phyloP scores from a whole-genome alignment of 352 stramenopile species.

The Pythium angustatum region DNA sequence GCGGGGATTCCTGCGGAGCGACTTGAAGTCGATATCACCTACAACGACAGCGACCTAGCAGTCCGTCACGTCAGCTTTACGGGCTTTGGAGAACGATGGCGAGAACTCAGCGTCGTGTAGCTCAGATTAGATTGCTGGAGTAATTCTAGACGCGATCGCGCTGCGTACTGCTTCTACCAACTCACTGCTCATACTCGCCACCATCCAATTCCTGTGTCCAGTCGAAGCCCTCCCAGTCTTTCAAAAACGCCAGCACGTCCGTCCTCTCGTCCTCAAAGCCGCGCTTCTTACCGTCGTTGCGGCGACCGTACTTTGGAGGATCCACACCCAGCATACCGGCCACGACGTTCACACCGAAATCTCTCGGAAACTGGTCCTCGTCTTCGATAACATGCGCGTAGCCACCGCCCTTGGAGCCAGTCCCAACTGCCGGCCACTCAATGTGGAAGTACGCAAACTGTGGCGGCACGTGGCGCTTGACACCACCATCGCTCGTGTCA shows the following conservation, averaged over 20 bases:
- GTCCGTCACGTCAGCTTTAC: constrained; percentile 45
- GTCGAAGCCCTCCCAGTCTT: constrained; percentile 69
- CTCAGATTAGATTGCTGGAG: background rate
- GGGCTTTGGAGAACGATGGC: constrained; percentile 50
- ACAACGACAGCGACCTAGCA: constrained; percentile 39
- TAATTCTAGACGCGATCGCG: background rate
- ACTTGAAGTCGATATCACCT: constrained; percentile 60
- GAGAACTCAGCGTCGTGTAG: constrained; percentile 16
- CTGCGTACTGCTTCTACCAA: background rate
- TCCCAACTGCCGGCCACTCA: constrained; percentile 44
- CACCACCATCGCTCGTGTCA: constrained; percentile 59
- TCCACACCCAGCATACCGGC: constrained; percentile 75
- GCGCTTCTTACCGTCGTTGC: constrained; percentile 36
- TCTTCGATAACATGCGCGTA: constrained; percentile 87
- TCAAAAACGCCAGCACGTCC: constrained; percentile 61
- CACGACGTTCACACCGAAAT: constrained; percentile 81
- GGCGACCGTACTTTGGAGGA: constrained; percentile 62
- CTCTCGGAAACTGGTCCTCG: constrained; percentile 64
- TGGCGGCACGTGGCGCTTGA: constrained; percentile 63
- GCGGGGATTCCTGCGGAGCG: constrained; percentile 43
- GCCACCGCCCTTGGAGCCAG: constrained; percentile 37
- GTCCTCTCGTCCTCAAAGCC: constrained; percentile 62
- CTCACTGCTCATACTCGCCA: constrained; percentile 42
- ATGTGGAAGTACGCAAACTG: constrained; percentile 89
- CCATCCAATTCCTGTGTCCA: constrained; percentile 75